Percentiles rank a stretch among this genome's conserved stretches.
phyloP scores from a whole-genome alignment of 768 basidiomycete genomes.

The Daedalea quercina region DNA sequence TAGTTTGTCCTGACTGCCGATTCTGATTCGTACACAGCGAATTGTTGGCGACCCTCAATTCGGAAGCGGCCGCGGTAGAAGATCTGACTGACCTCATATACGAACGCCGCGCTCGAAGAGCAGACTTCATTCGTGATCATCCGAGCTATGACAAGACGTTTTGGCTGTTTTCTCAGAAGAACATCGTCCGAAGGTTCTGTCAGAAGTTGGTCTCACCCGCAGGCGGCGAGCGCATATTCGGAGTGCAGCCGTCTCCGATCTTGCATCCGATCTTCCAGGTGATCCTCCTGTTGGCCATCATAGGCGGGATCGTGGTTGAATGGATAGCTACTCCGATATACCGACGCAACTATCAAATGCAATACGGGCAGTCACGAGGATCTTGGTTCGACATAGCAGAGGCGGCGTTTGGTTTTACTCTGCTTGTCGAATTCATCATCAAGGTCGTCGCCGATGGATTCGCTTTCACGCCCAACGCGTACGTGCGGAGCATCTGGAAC shows the following conservation, averaged over 20 bases:
- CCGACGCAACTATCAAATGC: conserved; percentile 60
- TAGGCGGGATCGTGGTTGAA: conserved; percentile 79
- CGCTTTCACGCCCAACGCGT: conserved; percentile 85
- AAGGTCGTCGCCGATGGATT: conserved; percentile 93
- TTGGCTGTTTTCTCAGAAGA: conserved; percentile 83
- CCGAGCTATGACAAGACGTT: conserved; percentile 88
- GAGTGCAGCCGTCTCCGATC: conserved; percentile 57
- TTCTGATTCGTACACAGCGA: conserved; percentile 38
- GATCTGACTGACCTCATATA: conserved; percentile 55
- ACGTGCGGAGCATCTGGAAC: conserved; percentile 90
- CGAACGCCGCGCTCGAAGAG: conserved; percentile 69
- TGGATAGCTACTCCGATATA: conserved; percentile 80
- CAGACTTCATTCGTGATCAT: conserved; percentile 84
- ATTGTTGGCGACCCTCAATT: conserved; percentile 56
- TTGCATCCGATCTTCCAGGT: conserved; percentile 71
- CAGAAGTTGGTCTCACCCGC: conserved; percentile 82
- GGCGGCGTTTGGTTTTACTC: conserved; percentile 56
- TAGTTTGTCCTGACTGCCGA: background rate
- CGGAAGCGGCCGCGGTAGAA: conserved; percentile 41
- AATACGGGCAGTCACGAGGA: conserved; percentile 51
- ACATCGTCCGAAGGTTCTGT: conserved; percentile 62
- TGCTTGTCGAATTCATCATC: conserved; percentile 80
- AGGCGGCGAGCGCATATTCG: conserved; percentile 82
- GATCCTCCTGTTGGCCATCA: conserved; percentile 64
- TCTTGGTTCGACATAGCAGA: conserved; percentile 91